Percentiles rank a stretch among this genome's conserved stretches.
Conservation (phyloP, 305 asterid species). For the Fraxinus greggii region DNA sequence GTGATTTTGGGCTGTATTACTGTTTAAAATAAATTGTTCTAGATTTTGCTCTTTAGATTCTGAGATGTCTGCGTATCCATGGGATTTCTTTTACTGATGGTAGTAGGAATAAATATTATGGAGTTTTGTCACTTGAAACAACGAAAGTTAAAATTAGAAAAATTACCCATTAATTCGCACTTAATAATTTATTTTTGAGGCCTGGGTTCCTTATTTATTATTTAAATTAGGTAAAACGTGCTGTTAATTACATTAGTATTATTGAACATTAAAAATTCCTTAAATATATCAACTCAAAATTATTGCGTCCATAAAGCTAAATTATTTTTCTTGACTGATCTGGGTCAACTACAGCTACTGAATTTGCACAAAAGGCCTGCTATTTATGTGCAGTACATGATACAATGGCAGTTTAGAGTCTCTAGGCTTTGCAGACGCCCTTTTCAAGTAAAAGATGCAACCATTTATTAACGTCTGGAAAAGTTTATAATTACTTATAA, state of each 20-base stretch:
- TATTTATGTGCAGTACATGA: neutral
- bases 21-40: neutral
- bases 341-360: neutral
- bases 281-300: neutral
- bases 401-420: neutral
- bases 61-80: neutral
- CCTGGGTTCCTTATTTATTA: neutral
- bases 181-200: neutral
- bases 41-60: neutral
- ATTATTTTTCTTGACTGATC: too few species aligned
- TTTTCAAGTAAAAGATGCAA: neutral
- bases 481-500: neutral
- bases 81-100: neutral
- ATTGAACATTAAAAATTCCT: too few species aligned
- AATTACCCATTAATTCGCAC: neutral
- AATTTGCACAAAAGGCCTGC: neutral
- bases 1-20: neutral
- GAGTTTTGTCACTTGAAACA: neutral
- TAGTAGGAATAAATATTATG: neutral
- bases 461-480: neutral
- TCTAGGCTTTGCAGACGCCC: neutral
- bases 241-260: neutral
- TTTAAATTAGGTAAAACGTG: neutral
- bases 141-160: neutral
- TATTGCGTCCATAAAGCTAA: neutral